Evolutionary conservation across 1,284 basidiomycete species (phyloP).

Genomic region (Uromyces viciae-fabae): DNA sequence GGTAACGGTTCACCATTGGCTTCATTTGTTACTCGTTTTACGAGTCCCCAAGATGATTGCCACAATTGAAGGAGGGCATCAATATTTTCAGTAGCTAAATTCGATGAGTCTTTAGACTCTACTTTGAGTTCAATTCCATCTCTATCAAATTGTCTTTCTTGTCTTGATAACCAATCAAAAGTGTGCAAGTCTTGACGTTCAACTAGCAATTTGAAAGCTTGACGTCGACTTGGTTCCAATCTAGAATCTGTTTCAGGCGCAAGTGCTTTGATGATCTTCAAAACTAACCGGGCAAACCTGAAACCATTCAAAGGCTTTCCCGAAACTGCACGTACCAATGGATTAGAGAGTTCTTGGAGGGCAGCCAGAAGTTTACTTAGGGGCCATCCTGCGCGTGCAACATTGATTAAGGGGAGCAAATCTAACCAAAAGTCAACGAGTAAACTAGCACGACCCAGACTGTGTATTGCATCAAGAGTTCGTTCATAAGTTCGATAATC

Average conservation of each 20-base stretch:
- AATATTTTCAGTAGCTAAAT: not conserved
- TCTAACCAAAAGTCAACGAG: constrained; percentile 29
- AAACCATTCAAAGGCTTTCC: constrained; percentile 35
- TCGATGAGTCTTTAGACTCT: not conserved
- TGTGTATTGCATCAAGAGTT: not conserved
- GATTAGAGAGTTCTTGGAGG: constrained; percentile 31
- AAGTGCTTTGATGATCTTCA: constrained; percentile 11
- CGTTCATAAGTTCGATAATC: constrained; percentile 4
- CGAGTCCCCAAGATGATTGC: constrained; percentile 29
- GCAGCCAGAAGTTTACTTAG: not conserved
- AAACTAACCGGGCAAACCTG: constrained; percentile 12
- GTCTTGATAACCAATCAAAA: constrained; percentile 31
- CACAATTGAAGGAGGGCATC: constrained; percentile 5
- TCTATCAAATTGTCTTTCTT: constrained; percentile 19
- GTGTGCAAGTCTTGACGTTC: constrained; percentile 13
- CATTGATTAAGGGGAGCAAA: not conserved
- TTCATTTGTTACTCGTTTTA: not conserved
- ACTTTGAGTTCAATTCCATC: constrained; percentile 21
- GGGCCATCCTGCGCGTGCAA: constrained; percentile 24
- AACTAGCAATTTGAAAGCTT: constrained; percentile 28
- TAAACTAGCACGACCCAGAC: constrained; percentile 19
- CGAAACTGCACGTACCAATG: constrained; percentile 4
- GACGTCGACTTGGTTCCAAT: constrained; percentile 7
- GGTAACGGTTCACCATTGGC: not conserved
- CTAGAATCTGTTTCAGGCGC: constrained; percentile 20